A percentile compares a stretch with the other conserved stretches of the same genome.
Conservation (phyloP, 805 yeast genomes). For the Teunomyces atbi region DNA sequence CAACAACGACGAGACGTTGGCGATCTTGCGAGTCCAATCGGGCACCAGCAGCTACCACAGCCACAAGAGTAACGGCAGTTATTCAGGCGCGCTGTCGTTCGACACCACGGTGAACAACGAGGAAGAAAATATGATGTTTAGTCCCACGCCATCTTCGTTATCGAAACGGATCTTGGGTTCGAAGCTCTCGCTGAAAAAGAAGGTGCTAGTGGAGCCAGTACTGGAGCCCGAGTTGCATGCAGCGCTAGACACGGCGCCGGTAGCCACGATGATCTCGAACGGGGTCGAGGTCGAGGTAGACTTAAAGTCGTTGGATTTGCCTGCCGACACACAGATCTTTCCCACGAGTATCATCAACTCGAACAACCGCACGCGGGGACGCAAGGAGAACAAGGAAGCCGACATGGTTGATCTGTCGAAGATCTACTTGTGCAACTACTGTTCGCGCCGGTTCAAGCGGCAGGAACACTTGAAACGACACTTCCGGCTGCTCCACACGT, state of each 20-base stretch:
- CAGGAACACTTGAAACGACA: conserved; percentile 79
- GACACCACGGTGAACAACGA: background rate
- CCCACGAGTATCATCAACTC: conserved; percentile 33
- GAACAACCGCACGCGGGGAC: conserved; percentile 51
- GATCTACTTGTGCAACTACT: conserved; percentile 61
- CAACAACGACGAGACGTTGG: background rate
- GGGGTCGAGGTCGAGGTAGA: conserved; percentile 42
- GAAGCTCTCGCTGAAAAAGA: conserved; percentile 33
- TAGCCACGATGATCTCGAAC: conserved; percentile 19
- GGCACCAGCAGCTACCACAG: background rate
- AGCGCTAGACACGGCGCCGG: conserved; percentile 5
- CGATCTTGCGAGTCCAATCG: background rate
- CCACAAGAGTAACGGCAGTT: background rate
- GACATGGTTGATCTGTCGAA: conserved; percentile 50
- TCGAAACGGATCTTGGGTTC: conserved; percentile 42
- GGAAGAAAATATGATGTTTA: background rate
- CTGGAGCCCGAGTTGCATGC: background rate
- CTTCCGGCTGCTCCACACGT: conserved; percentile 67
- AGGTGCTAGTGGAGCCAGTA: conserved; percentile 8
- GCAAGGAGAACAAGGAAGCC: conserved; percentile 61
- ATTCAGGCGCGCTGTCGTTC: background rate
- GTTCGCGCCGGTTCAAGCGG: conserved; percentile 65
- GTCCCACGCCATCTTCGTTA: conserved; percentile 4
- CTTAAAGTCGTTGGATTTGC: conserved; percentile 37
- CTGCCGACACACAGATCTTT: conserved; percentile 36